Evolutionary conservation across 2,329 filamentous ascomycete species (phyloP).

Genomic region (Macrophomina phaseolina): DNA sequence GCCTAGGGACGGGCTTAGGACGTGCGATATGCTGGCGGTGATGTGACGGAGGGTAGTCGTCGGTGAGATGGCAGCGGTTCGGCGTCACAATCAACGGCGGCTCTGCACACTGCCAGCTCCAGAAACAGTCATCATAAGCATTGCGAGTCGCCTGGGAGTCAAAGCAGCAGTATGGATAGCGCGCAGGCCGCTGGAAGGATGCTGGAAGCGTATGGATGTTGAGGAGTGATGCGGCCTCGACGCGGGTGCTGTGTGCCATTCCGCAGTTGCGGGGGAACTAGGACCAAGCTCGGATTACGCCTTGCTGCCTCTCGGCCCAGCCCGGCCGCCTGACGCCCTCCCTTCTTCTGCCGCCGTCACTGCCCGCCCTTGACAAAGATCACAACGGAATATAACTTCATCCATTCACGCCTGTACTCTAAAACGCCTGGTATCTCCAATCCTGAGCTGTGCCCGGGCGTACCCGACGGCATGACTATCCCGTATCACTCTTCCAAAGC

Average conservation of each 20-base stretch:
- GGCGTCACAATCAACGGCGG: conserved; percentile 27
- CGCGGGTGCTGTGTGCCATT: conserved; percentile 18
- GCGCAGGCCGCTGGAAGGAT: conserved; percentile 20
- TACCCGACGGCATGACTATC: conserved; percentile 23
- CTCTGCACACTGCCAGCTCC: conserved; percentile 28
- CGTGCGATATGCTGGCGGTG: conserved; percentile 26
- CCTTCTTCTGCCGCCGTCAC: not conserved
- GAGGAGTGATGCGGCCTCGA: conserved; percentile 22
- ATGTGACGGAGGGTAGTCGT: conserved; percentile 15
- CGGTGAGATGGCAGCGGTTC: conserved; percentile 24
- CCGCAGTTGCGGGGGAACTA: conserved; percentile 24
- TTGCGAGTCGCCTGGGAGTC: conserved; percentile 16
- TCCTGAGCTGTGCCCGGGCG: conserved; percentile 22
- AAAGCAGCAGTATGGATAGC: conserved; percentile 3
- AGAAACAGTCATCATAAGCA: conserved; percentile 27
- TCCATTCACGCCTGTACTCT: conserved; percentile 19
- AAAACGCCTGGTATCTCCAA: conserved; percentile 27
- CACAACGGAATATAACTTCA: not conserved
- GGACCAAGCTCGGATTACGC: conserved; percentile 24
- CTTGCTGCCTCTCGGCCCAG: not conserved
- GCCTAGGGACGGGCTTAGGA: conserved; percentile 15
- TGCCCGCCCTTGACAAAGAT: not conserved
- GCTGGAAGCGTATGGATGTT: conserved; percentile 18
- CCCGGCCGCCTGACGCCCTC: not conserved
- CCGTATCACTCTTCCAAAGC: conserved; percentile 23